phyloP scores from a whole-genome alignment of 2,329 filamentous ascomycete genomes.

The Colletotrichum orbiculare region DNA sequence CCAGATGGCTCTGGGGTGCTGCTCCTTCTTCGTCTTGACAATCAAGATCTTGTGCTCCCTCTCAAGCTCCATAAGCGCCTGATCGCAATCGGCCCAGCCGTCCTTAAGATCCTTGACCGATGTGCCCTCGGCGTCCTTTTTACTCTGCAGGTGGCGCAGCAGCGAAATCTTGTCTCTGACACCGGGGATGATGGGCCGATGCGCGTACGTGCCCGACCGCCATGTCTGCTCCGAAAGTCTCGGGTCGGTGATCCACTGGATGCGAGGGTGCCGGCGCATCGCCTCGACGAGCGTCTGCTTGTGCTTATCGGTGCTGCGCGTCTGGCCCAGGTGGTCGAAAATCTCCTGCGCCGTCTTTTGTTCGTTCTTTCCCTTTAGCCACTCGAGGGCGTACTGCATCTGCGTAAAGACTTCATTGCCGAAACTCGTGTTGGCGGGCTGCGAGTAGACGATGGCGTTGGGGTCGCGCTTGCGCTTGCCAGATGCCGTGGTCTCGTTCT shows the following conservation, averaged over 20 bases:
- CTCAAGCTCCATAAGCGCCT: constrained; percentile 82
- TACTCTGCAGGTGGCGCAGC: constrained; percentile 82
- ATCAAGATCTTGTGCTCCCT: constrained; percentile 83
- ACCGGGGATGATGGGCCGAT: constrained; percentile 82
- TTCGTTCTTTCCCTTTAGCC: constrained; percentile 77
- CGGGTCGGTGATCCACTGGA: constrained; percentile 66
- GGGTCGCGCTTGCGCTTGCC: constrained; percentile 71
- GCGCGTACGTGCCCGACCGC: constrained; percentile 79
- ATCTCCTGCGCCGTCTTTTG: constrained; percentile 80
- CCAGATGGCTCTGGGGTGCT: constrained; percentile 87
- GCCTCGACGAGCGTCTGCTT: constrained; percentile 75
- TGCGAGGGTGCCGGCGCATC: constrained; percentile 72
- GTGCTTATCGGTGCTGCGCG: constrained; percentile 68
- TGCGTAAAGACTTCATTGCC: constrained; percentile 87
- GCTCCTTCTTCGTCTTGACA: constrained; percentile 92
- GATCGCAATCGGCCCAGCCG: constrained; percentile 89
- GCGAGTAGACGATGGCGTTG: constrained; percentile 73
- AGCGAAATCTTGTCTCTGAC: constrained; percentile 83
- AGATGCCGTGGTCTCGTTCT: constrained; percentile 70
- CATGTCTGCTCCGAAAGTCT: constrained; percentile 75
- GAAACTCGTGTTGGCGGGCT: constrained; percentile 79
- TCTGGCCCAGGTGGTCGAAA: constrained; percentile 81
- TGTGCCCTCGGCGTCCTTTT: constrained; percentile 83
- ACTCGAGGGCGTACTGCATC: constrained; percentile 86
- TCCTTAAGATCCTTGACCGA: constrained; percentile 93